Base-by-base conservation (phyloP, 441 rosid genomes). In the Erysimum cheiri region DNA sequence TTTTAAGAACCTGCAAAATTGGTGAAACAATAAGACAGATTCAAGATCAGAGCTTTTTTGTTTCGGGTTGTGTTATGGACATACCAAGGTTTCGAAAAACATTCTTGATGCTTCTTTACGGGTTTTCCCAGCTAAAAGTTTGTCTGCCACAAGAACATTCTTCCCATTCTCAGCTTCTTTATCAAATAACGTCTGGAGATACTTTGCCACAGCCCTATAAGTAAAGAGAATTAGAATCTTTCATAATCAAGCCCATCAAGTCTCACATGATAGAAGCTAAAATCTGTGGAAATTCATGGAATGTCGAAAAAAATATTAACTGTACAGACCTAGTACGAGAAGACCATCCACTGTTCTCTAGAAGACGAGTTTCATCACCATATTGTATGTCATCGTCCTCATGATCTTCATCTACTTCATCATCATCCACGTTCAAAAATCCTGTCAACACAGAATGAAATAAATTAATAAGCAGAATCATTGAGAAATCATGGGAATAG, bases 31-130 rank as follows among this genome's bases (percentile, higher is more conserved):
- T 11, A 68, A 28, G 31, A 55, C 40, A 50, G 41, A 32, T 54
- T 69, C 47, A 60, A 33, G 10, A 29, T 37, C 53, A 39, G n/a
- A 59, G 54, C 31, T 8, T 64, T 58, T 52, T 11, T 12, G 35
- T 52, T 26, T 7, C 8, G 26, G 37, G 24, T 41, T 67, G 70
- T 40, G 13, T 64, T 19, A 60, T 28, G 28, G 36, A 64, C 93
- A 64, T 88, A 96, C 99, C 98, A 96, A 80, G 60, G 98, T 87
- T 78, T 96, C 99, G 13, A 96, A 96, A 74, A 96, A 96, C 99
- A 96, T 84, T 76, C 99, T 89, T 1, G 98, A 89, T 33, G 99
- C 99, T 80, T 96, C 99, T 81, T 91, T 96, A 54, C 98, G 96
- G 35, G 99, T 96, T 88, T 96, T 96, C 61, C 96, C 95, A 43